Evolutionary conservation across 2,329 filamentous ascomycete species (phyloP), one percentile per base, ranked within the genome.

Genomic region (Pseudogymnoascus sp.): DNA sequence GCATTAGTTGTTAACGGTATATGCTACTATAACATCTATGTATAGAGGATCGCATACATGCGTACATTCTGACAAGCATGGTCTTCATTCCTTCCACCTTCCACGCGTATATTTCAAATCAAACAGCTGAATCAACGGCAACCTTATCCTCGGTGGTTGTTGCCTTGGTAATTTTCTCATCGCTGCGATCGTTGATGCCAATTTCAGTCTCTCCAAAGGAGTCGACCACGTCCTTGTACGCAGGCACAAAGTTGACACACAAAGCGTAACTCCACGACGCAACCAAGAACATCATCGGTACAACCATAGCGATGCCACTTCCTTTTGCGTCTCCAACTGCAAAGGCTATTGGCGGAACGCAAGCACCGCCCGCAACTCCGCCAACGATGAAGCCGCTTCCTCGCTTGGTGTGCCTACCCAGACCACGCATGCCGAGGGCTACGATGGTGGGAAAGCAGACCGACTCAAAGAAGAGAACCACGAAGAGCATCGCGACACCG

Each of bases 311-410:
- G 9, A 58, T 38, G 22, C 36, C 33, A 18, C 30, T 37, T 14
- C 57, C 57, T n/a, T 39, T 58, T 6, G 77, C 78, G 35, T 91
- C 88, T 6, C 86, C 83, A 1, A 85, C 86, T 11, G 78, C 81
- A 36, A 87, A 88, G 1, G 86, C 80, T 37, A 91, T 75, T 0
- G 88, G 85, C 0, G 89, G 89, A 5, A 91, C 86, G 28, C 82
- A 79, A 2, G 88, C 88, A 35, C 78, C 79, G 6, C 79, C 79
- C n/a, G 71, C 71, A 0, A 82, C 78, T 50, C 76, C 77, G 1
- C 72, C 78, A 1, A 82, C 74, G 57, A 82, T 79, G 63, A 75
- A 76, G 1, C 77, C 76, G 1, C 75, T 75, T 4, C 79, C 79
- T 73, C 71, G 53, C 68, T 82, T 82, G 5, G 75, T 78, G 69